Conservation (phyloP, 768 basidiomycete genomes). For the Boletus reticulatus region DNA sequence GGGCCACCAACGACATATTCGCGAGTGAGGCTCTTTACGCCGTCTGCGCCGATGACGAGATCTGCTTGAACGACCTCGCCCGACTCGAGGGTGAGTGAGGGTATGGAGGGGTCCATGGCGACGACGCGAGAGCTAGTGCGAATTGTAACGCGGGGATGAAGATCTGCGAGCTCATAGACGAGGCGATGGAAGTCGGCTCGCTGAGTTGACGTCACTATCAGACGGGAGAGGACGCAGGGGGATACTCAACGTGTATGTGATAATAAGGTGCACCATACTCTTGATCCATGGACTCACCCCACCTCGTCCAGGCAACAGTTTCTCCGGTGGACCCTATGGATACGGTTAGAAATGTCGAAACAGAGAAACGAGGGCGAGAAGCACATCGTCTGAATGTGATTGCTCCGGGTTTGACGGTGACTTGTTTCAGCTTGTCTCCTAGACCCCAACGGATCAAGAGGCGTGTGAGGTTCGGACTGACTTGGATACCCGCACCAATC, state of each 20-base stretch:
- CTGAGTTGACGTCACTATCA: constrained; percentile 6
- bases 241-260: constrained; percentile 32
- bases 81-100: constrained; percentile 38
- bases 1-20: constrained; percentile 48
- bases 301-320: constrained; percentile 35
- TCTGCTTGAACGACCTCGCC: constrained; percentile 44
- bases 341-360: neutral
- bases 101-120: constrained; percentile 30
- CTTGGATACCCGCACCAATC: constrained; percentile 53
- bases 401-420: constrained; percentile 39
- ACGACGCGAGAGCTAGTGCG: constrained; percentile 37
- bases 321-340: constrained; percentile 32
- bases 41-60: constrained; percentile 50
- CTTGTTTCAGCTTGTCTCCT: constrained; percentile 35
- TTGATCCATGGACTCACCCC: constrained; percentile 33
- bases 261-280: constrained; percentile 35
- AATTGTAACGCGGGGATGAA: constrained; percentile 34
- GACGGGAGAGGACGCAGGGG: neutral
- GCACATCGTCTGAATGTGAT: constrained; percentile 44
- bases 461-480: constrained; percentile 41
- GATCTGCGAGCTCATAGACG: constrained; percentile 34
- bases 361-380: neutral
- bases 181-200: constrained; percentile 49
- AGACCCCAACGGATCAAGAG: constrained; percentile 53
- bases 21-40: constrained; percentile 50